phyloP scores from a whole-genome alignment of 2,329 filamentous ascomycete species.

The Trichoderma lentiforme region DNA sequence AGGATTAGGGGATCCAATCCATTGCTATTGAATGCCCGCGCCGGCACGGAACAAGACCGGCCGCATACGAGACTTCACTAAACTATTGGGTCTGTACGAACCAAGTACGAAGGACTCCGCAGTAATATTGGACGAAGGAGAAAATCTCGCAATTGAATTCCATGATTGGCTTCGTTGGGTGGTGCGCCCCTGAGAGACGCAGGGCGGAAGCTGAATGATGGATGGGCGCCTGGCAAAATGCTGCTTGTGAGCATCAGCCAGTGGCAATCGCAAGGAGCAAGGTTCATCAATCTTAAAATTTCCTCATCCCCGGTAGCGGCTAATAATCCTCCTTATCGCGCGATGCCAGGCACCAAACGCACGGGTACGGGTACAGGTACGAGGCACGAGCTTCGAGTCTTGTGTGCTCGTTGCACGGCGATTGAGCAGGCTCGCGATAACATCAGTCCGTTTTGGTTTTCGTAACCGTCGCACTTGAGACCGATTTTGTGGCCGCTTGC shows the following conservation, averaged over 20 bases:
- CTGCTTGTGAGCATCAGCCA: not conserved
- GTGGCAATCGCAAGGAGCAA: not conserved
- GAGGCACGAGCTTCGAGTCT: not conserved
- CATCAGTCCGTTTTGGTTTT: not conserved
- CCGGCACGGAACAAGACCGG: not conserved
- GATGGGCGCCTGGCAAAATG: not conserved
- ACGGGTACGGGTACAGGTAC: not conserved
- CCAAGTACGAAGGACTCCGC: not conserved
- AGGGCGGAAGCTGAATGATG: not conserved
- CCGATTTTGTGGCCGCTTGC: constrained; percentile 6
- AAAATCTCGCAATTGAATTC: not conserved
- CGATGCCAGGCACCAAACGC: constrained; percentile 3
- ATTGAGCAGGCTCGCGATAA: not conserved
- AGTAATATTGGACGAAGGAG: not conserved
- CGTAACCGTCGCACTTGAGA: constrained; percentile 11
- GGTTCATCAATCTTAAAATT: constrained; percentile 7
- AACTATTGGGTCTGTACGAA: not conserved
- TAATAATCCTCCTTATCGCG: constrained; percentile 12
- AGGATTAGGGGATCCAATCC: not conserved
- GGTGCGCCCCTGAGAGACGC: not conserved
- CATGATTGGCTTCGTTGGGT: not conserved
- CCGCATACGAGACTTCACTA: constrained; percentile 4
- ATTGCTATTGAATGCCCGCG: not conserved
- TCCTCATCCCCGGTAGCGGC: constrained; percentile 2
- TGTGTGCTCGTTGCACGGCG: constrained; percentile 6